phyloP scores from a whole-genome alignment of 257 asterid species.

The Nemophila menziesii region DNA sequence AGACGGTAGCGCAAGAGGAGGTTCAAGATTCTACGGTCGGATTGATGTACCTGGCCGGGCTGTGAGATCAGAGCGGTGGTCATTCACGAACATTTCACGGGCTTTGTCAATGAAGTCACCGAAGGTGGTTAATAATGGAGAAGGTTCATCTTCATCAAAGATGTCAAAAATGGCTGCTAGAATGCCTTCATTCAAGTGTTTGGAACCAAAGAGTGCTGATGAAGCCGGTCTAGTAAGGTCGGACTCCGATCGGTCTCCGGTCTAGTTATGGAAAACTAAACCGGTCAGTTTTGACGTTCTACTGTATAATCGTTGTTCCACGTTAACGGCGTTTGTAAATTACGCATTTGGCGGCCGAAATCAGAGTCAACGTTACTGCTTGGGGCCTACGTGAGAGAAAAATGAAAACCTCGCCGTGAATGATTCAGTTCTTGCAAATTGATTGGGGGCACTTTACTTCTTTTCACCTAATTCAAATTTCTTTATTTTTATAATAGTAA shows the following conservation, averaged over 20 bases:
- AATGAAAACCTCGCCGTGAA: background rate
- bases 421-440: background rate
- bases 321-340: background rate
- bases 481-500: no score
- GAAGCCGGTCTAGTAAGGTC: conserved; percentile 26
- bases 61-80: conserved; percentile 63
- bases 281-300: background rate
- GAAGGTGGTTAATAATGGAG: conserved; percentile 33
- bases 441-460: background rate
- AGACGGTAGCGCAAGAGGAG: conserved; percentile 46
- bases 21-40: conserved; percentile 21
- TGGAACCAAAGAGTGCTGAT: conserved; percentile 51
- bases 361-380: background rate
- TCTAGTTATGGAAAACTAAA: conserved; percentile 11
- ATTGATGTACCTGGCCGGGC: conserved; percentile 34
- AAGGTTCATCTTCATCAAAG: conserved; percentile 28
- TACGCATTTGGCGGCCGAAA: background rate
- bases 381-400: background rate
- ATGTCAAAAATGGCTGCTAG: conserved; percentile 21
- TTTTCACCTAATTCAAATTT: background rate
- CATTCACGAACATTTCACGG: conserved; percentile 21
- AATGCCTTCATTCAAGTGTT: conserved; percentile 55
- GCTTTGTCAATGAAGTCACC: conserved; percentile 47
- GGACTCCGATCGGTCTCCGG: conserved; percentile 29
- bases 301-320: background rate